Evolutionary conservation across 164 flowering plant genomes (phyloP).

Genomic region (Dillenia turbinata): DNA sequence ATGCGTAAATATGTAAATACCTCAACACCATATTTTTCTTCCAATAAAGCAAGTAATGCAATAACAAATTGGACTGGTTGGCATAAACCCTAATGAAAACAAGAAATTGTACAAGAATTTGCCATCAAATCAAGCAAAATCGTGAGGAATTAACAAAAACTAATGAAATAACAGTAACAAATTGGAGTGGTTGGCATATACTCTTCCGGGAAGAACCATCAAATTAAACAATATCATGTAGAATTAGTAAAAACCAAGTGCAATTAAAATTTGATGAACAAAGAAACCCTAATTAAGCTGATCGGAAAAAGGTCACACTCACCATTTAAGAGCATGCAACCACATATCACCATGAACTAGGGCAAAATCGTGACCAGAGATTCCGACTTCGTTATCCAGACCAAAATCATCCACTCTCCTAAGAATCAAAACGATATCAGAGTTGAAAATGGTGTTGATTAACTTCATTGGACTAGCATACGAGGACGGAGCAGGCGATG

Average conservation of each 20-base stretch:
- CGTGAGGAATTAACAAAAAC: background rate
- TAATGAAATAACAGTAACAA: background rate
- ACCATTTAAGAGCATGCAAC: conserved; percentile 94
- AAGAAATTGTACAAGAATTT: too few species aligned
- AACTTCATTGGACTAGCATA: conserved; percentile 79
- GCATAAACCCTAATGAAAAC: too few species aligned
- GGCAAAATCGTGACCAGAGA: conserved; percentile 76
- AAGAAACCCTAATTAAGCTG: background rate
- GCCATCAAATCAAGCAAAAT: background rate
- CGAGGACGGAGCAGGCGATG: conserved; percentile 33
- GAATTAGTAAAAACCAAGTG: background rate
- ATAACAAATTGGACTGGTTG: too few species aligned
- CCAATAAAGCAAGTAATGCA: too few species aligned
- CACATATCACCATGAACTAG: conserved; percentile 80
- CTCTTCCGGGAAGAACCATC: background rate
- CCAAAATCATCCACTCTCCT: conserved; percentile 53
- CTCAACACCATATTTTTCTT: too few species aligned
- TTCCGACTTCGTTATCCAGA: conserved; percentile 40
- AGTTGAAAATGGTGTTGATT: conserved; percentile 66
- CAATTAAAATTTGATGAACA: background rate
- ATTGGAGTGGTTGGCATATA: too few species aligned
- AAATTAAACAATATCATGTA: background rate
- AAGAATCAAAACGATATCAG: conserved; percentile 73
- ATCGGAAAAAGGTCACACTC: conserved; percentile 8
- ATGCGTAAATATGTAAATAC: too few species aligned